A percentile compares a stretch with the other conserved stretches of the same genome.
Conservation (phyloP, 1,284 basidiomycete genomes). For the Papiliotrema laurentii region DNA sequence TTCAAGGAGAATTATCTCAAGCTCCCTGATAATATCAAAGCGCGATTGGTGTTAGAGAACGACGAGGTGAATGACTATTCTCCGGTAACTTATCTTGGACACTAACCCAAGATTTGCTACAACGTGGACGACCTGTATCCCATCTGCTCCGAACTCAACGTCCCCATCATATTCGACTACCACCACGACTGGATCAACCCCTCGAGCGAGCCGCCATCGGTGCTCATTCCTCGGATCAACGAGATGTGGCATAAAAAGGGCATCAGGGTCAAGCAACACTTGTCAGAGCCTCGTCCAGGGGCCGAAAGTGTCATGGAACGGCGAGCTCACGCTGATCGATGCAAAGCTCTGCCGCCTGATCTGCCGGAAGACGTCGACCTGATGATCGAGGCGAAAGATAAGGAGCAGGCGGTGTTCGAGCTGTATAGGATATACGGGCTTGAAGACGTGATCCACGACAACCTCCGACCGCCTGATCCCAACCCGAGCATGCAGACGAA, state of each 20-base stretch:
- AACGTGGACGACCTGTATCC: slow-evolving; percentile 79
- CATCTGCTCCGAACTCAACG: slow-evolving; percentile 70
- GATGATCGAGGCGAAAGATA: slow-evolving; percentile 68
- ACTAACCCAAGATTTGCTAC: slow-evolving; percentile 68
- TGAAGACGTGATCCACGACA: slow-evolving; percentile 60
- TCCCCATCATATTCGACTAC: slow-evolving; percentile 56
- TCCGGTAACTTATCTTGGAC: too few relatives aligned
- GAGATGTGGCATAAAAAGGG: slow-evolving; percentile 69
- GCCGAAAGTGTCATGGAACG: slow-evolving; percentile 73
- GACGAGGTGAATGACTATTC: slow-evolving; percentile 73
- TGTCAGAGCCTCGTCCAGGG: slow-evolving; percentile 72
- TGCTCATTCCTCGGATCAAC: slow-evolving; percentile 57
- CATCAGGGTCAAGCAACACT: slow-evolving; percentile 82
- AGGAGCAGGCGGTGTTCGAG: slow-evolving; percentile 84
- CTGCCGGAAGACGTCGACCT: slow-evolving; percentile 71
- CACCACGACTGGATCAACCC: slow-evolving; percentile 69
- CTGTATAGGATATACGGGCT: slow-evolving; percentile 73
- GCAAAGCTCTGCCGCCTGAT: slow-evolving; percentile 27
- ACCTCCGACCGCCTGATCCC: slow-evolving; percentile 55
- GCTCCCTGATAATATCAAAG: slow-evolving; percentile 62
- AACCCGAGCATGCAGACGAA: slow-evolving; percentile 35
- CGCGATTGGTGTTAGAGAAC: slow-evolving; percentile 79
- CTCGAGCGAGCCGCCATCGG: slow-evolving; percentile 37
- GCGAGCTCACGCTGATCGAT: slow-evolving; percentile 71
- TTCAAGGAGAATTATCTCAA: slow-evolving; percentile 65